Conservation (phyloP, 1,284 basidiomycete species). For the Ustilago cynodontis region DNA sequence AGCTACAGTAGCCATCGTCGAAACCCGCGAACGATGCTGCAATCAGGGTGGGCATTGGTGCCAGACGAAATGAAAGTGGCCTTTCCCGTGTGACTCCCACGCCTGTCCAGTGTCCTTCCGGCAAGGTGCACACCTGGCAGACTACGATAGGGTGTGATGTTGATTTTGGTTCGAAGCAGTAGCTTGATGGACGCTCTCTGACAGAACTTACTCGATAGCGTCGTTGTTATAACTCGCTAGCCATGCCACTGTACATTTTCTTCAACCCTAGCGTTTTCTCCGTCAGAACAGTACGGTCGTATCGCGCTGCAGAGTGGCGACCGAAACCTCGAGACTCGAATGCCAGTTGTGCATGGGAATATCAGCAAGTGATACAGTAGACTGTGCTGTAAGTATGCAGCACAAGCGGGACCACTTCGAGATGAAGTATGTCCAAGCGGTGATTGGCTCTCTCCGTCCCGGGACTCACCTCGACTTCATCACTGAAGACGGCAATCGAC, state of each 20-base stretch:
- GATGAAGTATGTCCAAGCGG: no score
- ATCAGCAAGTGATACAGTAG: background rate
- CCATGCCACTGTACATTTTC: no score
- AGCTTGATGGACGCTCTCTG: background rate
- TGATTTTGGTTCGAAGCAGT: background rate
- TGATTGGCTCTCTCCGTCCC: no score
- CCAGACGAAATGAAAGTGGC: background rate
- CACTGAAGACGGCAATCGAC: background rate
- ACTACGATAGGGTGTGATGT: background rate
- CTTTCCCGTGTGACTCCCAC: background rate
- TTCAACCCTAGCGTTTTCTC: no score
- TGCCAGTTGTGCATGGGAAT: background rate
- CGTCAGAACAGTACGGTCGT: no score
- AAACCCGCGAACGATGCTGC: background rate
- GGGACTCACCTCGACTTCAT: background rate
- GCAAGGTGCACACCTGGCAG: background rate
- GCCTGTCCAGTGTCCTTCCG: background rate
- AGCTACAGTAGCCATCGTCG: background rate
- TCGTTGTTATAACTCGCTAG: no score
- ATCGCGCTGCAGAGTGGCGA: background rate
- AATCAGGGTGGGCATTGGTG: background rate
- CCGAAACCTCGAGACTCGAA: background rate
- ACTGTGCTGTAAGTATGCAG: no score
- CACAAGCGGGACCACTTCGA: background rate
- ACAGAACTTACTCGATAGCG: no score